Evolutionary conservation across 306 rosid species (phyloP).

Genomic region (Cyamopsis tetragonoloba): DNA sequence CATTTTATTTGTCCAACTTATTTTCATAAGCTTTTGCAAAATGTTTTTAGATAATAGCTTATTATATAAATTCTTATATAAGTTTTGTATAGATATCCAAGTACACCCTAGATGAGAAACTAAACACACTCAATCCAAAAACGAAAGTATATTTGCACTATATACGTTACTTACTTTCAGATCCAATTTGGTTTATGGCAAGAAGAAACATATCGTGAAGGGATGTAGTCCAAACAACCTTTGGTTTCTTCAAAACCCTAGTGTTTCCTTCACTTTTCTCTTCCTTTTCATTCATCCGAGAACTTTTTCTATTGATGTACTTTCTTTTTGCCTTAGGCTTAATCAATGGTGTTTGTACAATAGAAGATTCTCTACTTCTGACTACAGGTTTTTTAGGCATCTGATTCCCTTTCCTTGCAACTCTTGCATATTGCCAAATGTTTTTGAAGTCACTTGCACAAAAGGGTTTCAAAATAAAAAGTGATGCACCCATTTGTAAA

Average conservation of each 20-base stretch:
- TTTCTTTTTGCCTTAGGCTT: neutral
- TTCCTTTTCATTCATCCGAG: neutral
- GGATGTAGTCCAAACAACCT: constrained; percentile 54
- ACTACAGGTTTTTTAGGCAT: neutral
- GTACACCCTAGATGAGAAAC: no score
- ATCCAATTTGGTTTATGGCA: constrained; percentile 53
- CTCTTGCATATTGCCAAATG: constrained; percentile 42
- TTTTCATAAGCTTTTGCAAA: no score
- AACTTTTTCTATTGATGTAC: constrained; percentile 16
- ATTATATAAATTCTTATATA: no score
- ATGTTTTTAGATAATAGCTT: no score
- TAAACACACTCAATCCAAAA: no score
- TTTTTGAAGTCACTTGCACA: constrained; percentile 41
- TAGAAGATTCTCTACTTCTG: no score
- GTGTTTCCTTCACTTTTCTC: neutral
- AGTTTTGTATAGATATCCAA: no score
- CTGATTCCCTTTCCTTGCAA: constrained; percentile 28
- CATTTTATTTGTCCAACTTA: no score
- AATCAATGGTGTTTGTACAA: neutral
- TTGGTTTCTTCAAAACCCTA: constrained; percentile 39
- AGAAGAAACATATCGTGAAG: constrained; percentile 61
- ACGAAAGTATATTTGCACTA: neutral
- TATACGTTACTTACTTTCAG: constrained; percentile 56
- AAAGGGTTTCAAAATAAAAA: constrained; percentile 50
- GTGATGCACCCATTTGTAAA: constrained; percentile 37